phyloP scores from a whole-genome alignment of 192 early-diverging fungal species.

The Coemansia sp. region DNA sequence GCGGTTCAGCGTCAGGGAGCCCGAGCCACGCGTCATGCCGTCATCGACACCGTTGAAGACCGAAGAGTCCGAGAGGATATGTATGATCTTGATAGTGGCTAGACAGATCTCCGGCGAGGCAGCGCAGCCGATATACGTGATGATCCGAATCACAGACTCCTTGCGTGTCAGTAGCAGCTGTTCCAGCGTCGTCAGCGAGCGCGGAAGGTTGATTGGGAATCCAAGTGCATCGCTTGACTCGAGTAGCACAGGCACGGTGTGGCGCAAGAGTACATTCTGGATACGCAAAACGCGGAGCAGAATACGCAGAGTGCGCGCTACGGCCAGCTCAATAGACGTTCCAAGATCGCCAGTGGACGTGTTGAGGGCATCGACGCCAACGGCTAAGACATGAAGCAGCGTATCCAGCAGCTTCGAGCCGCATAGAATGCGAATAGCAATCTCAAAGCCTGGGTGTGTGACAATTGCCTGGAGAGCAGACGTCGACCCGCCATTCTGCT shows the following conservation, averaged over 20 bases:
- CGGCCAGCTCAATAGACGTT: conserved; percentile 33
- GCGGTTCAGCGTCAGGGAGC: conserved; percentile 62
- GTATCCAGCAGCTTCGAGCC: conserved; percentile 67
- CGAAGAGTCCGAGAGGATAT: conserved; percentile 68
- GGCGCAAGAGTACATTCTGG: conserved; percentile 74
- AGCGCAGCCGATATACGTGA: conserved; percentile 66
- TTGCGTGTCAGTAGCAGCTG: conserved; percentile 72
- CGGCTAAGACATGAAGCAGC: conserved; percentile 68
- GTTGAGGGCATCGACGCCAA: conserved; percentile 65
- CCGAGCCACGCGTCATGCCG: conserved; percentile 37
- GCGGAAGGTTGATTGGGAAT: conserved; percentile 52
- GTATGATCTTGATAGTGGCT: conserved; percentile 68
- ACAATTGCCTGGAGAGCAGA: conserved; percentile 49
- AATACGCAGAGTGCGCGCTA: conserved; percentile 58
- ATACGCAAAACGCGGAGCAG: conserved; percentile 65
- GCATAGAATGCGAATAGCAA: conserved; percentile 73
- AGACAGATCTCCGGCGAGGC: conserved; percentile 71
- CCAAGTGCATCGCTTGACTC: conserved; percentile 50
- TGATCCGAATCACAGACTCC: conserved; percentile 69
- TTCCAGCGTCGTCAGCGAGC: conserved; percentile 71
- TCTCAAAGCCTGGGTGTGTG: conserved; percentile 83
- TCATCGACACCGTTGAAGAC: conserved; percentile 62
- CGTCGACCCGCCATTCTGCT: conserved; percentile 9
- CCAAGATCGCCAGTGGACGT: conserved; percentile 20
- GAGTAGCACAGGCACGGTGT: conserved; percentile 60